These are phyloP conservation scores for Wallacemonas sp. DNA, from an alignment of 208 protist genomes.

Conservation along the genomic window DNA sequence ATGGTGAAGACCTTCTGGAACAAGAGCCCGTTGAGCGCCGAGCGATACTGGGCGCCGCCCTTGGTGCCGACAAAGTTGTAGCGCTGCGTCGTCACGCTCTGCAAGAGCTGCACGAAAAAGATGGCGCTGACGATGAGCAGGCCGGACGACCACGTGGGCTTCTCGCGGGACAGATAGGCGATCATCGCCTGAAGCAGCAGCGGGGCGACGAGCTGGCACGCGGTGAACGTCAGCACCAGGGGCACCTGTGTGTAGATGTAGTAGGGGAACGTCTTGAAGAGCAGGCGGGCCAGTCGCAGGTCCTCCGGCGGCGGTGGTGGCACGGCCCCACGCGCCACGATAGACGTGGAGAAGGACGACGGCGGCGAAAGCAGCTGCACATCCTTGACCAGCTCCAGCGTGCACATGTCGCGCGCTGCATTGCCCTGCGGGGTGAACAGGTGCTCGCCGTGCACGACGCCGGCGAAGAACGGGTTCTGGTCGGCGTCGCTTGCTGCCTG, in stretches of 20 bases:
- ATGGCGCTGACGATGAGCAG: slow-evolving; percentile 43
- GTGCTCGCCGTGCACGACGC: slow-evolving; percentile 61
- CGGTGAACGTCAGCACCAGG: slow-evolving; percentile 49
- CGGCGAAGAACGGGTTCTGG: slow-evolving; percentile 43
- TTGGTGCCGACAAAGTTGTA: slow-evolving; percentile 52
- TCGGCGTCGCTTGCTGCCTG: slow-evolving; percentile 10
- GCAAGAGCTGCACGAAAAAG: slow-evolving; percentile 44
- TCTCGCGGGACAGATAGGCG: slow-evolving; percentile 21
- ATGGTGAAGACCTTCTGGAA: slow-evolving; percentile 86
- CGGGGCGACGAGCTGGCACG: slow-evolving; percentile 50
- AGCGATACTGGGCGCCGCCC: slow-evolving; percentile 52
- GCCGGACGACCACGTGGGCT: slow-evolving; percentile 32
- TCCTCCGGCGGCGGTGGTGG: slow-evolving; percentile 22
- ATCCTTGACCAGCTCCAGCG: slow-evolving; percentile 48
- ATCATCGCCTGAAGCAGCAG: slow-evolving; percentile 58
- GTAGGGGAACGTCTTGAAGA: slow-evolving; percentile 35
- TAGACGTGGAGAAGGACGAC: background rate
- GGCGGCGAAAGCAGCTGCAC: slow-evolving; percentile 26
- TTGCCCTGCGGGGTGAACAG: slow-evolving; percentile 43
- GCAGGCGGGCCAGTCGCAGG: slow-evolving; percentile 16
- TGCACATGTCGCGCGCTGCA: slow-evolving; percentile 36
- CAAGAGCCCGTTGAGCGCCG: slow-evolving; percentile 61
- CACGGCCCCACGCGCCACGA: background rate
- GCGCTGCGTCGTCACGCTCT: slow-evolving; percentile 49
- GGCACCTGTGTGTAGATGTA: slow-evolving; percentile 44